Evolutionary conservation across 768 basidiomycete species (phyloP).

Genomic region (Terana coerulea): DNA sequence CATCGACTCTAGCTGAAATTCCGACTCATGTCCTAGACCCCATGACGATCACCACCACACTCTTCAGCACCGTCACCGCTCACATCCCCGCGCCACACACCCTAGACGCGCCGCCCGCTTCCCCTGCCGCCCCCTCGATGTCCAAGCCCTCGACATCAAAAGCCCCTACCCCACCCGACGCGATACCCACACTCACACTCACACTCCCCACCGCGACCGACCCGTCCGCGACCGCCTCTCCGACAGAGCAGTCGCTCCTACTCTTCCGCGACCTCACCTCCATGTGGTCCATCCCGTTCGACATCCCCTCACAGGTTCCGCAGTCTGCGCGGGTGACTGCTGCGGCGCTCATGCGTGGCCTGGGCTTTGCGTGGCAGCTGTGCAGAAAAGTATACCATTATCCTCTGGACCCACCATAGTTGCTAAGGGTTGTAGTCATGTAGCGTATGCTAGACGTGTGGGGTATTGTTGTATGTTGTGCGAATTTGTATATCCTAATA

Average conservation of each 20-base stretch:
- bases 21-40: constrained; percentile 17
- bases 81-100: background rate
- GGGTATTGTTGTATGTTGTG: background rate
- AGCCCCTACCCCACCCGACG: background rate
- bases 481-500: too few relatives aligned
- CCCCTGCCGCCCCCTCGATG: background rate
- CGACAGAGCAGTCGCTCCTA: constrained; percentile 9
- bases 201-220: background rate
- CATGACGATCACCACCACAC: constrained; percentile 33
- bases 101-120: background rate
- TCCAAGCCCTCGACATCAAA: too few relatives aligned
- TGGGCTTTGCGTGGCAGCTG: constrained; percentile 45
- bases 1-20: constrained; percentile 18
- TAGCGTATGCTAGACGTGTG: background rate
- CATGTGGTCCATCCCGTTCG: constrained; percentile 22
- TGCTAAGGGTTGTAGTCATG: background rate
- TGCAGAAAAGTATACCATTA: constrained; percentile 51
- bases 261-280: constrained; percentile 28
- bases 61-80: constrained; percentile 11
- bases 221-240: background rate
- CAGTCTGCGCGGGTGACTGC: constrained; percentile 29
- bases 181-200: background rate
- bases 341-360: constrained; percentile 34
- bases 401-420: constrained; percentile 48
- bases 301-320: constrained; percentile 25